A percentile compares a stretch with the other conserved stretches of the same genome.
Conservation (phyloP, 768 basidiomycete genomes). For the Obba rivulosa region DNA sequence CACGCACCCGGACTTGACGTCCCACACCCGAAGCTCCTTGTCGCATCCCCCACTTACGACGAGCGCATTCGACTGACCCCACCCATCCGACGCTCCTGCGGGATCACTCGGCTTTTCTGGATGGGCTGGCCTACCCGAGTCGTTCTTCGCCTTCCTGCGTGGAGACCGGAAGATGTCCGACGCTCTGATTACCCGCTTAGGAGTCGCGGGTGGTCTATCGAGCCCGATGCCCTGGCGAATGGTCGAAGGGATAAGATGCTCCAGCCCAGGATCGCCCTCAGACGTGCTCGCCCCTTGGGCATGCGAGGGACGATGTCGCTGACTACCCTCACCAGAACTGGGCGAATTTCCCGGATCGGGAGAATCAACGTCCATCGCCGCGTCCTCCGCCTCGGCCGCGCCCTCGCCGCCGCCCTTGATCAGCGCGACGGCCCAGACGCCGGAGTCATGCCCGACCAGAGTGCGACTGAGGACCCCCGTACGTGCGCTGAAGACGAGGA, state of each 20-base stretch:
- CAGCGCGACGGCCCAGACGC: conserved; percentile 91
- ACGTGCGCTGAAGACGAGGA: conserved; percentile 78
- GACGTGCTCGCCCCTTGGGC: not conserved
- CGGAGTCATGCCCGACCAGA: conserved; percentile 77
- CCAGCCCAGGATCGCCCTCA: conserved; percentile 8
- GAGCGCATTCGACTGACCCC: conserved; percentile 80
- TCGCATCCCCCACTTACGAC: conserved; percentile 94
- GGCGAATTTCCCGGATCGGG: not conserved
- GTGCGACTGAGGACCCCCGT: conserved; percentile 75
- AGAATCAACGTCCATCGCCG: not conserved
- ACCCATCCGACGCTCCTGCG: conserved; percentile 54
- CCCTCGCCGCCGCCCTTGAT: conserved; percentile 55
- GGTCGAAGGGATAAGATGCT: conserved; percentile 29
- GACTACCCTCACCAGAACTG: no score
- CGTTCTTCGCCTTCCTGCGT: not conserved
- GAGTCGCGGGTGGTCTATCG: conserved; percentile 15
- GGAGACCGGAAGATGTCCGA: conserved; percentile 2
- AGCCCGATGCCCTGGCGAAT: conserved; percentile 49
- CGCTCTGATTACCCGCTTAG: conserved; percentile 2
- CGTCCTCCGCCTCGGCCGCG: not conserved
- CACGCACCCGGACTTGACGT: conserved; percentile 74
- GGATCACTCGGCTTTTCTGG: conserved; percentile 19
- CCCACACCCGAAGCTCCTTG: conserved; percentile 89
- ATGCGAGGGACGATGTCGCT: no score
- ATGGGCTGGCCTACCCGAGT: not conserved